These are phyloP conservation scores for Hondaea fermentalgiana DNA, from an alignment of 108 stramenopile genomes.

Conservation along the genomic window DNA sequence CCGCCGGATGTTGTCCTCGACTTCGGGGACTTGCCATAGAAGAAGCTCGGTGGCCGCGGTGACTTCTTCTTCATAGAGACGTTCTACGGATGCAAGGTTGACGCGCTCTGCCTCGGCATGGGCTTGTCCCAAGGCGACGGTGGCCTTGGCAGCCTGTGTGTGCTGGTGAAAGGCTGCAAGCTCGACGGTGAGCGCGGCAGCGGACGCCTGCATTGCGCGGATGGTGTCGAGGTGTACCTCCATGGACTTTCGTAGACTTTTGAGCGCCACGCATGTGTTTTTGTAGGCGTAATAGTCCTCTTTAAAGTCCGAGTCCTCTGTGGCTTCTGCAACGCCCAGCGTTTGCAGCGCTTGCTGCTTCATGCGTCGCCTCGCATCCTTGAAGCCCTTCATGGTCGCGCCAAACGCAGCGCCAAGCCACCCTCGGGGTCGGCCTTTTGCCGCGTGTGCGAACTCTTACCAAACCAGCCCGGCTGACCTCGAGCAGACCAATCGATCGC, in stretches of 20 bases:
- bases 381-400: background rate
- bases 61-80: background rate
- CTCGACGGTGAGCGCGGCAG: conserved; percentile 8
- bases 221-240: conserved; percentile 4
- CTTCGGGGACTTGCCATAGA: conserved; percentile 1
- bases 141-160: background rate
- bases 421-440: too few relatives aligned
- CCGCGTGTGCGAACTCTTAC: too few relatives aligned
- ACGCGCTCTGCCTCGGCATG: background rate
- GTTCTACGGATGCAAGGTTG: background rate
- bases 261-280: conserved; percentile 4
- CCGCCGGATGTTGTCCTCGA: background rate
- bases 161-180: background rate
- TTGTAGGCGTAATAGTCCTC: background rate
- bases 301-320: background rate
- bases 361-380: background rate
- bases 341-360: conserved; percentile 18
- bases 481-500: too few relatives aligned
- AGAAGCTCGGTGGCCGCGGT: conserved; percentile 7
- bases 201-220: background rate
- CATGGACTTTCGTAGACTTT: background rate
- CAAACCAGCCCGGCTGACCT: too few relatives aligned
- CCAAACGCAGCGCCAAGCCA: too few relatives aligned
- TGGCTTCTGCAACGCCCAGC: conserved; percentile 1
- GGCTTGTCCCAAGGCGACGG: conserved; percentile 4